A percentile compares a stretch with the other conserved stretches of the same genome.
phyloP scores from a whole-genome alignment of 139 green algal genomes.

The Tetraselmis striata region DNA sequence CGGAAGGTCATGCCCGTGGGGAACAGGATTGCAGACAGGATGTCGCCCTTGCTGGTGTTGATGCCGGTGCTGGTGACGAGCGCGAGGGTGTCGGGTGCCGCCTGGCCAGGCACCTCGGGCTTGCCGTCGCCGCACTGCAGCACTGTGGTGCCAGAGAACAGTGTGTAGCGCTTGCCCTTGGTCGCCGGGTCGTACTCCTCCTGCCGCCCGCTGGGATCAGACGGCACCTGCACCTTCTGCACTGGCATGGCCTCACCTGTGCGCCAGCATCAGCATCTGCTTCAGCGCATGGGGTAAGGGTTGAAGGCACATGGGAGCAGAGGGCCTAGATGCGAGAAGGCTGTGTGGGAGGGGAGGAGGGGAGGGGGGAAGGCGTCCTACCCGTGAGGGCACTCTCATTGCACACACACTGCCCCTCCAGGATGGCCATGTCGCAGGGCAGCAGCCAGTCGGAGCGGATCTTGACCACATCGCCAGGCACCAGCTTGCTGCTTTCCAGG shows the following conservation, averaged over 20 bases:
- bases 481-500: conserved; percentile 2
- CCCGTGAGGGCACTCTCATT: conserved; percentile 13
- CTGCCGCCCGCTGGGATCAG: background rate
- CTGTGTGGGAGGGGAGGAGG: too few species aligned
- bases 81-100: background rate
- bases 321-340: too few species aligned
- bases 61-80: conserved; percentile 3
- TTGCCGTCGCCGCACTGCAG: background rate
- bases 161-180: background rate
- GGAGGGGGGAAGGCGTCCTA: background rate
- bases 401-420: conserved; percentile 12
- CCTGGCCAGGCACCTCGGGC: background rate
- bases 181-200: background rate
- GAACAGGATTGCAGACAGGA: conserved; percentile 17
- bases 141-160: conserved; percentile 1
- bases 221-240: conserved; percentile 7
- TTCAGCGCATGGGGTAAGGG: too few species aligned
- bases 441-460: conserved; percentile 3
- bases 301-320: too few species aligned
- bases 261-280: too few species aligned
- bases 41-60: conserved; percentile 12
- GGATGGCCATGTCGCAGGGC: conserved; percentile 12
- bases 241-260: conserved; percentile 16
- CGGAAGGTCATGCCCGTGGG: conserved; percentile 15
- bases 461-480: conserved; percentile 14